Evolutionary conservation across 2,329 filamentous ascomycete genomes (phyloP), one percentile per base, ranked within the genome.

Genomic region (Clonostachys rosea): DNA sequence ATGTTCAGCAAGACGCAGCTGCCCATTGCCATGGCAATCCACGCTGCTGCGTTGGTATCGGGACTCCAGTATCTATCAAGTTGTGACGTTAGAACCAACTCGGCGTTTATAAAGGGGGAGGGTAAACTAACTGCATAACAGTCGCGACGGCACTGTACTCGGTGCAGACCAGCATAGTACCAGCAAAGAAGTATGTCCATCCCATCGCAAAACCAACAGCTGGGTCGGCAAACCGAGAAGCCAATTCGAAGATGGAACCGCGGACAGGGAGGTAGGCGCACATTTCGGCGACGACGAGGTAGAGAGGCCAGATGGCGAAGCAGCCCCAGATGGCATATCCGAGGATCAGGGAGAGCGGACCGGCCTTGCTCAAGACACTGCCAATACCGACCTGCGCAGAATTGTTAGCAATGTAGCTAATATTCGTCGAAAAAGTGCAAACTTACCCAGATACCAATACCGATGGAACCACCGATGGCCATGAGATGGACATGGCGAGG

Each of bases 171-270:
- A 73, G 62, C 64, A 74, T 74, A 20, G 66, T 59, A 33, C 70
- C 67, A 3, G 69, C 67, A 53, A 71, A 74, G 57, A 74, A 74
- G 49, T 75, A 74, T n/a, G 71, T 75, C 70, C 71, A 75, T 11
- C 70, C 74, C 58, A 76, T 69, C 44, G 74, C 74, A 51, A 82
- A 82, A 12, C 78, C 80, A 35, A 84, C 62, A 13, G 75, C 75
- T 3, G 76, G 74, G 54, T 83, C 79, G 33, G 79, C 71, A 51
- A 76, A 82, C 16, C 78, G 72, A 14, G 66, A 68, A 47, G 74
- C 75, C 44, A 79, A 72, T 51, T 80, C 75, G 39, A 79, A 78
- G 40, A 81, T 75, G 14, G 75, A 74, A 41, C 76, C 71, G 34
- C 75, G 68, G 44, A 81, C 64, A 5, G 78, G 79, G 20, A 81